phyloP scores from a whole-genome alignment of 345 rosid species.

The Salix exigua region DNA sequence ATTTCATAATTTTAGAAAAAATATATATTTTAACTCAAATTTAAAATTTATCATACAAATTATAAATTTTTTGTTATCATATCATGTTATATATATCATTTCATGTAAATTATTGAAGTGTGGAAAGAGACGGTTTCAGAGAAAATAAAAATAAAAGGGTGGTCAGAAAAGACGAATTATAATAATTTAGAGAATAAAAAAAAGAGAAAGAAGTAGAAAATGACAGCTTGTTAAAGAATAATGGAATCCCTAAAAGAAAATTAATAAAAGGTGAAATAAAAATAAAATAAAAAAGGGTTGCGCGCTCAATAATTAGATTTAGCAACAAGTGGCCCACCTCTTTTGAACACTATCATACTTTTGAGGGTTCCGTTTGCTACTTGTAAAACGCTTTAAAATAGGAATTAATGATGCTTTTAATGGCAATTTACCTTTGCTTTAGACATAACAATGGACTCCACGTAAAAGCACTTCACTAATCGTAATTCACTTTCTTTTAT shows the following conservation, averaged over 20 bases:
- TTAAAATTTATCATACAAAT: too few relatives aligned
- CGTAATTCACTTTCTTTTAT: too few relatives aligned
- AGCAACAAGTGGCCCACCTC: not conserved
- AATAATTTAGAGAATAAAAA: not conserved
- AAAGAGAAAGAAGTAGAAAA: not conserved
- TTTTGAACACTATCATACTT: not conserved
- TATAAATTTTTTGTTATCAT: accelerated
- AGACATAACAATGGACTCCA: too few relatives aligned
- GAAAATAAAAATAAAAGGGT: not conserved
- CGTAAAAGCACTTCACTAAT: too few relatives aligned
- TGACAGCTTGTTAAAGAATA: not conserved
- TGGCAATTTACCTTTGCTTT: not conserved
- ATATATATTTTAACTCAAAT: accelerated
- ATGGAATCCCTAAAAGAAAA: not conserved
- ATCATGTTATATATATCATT: too few relatives aligned
- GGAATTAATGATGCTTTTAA: not conserved
- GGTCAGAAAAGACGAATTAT: not conserved
- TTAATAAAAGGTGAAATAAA: not conserved
- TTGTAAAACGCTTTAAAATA: not conserved
- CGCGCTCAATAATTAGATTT: not conserved
- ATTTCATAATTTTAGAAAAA: too few relatives aligned
- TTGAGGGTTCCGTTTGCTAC: not conserved
- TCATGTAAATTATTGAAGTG: too few relatives aligned
- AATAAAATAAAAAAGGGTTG: too few relatives aligned
- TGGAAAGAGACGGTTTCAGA: not conserved